Evolutionary conservation across 345 rosid species (phyloP), one percentile per base, ranked within the genome.

Genomic region (Euphorbia pulcherrima): DNA sequence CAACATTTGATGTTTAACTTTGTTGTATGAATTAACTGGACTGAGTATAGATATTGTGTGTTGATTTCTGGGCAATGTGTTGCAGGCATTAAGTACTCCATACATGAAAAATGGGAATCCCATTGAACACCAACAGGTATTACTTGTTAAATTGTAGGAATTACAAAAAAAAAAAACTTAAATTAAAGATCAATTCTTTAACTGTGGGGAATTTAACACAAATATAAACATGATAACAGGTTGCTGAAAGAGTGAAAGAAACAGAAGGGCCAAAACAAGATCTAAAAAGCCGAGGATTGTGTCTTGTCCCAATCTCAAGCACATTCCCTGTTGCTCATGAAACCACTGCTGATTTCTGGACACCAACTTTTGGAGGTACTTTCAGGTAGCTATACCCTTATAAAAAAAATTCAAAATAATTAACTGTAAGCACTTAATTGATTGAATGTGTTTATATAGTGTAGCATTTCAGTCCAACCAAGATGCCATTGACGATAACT

Each of bases 251-350:
- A 33, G 37, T 33, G 37, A 33, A 33, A 2, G 37, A 33, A 33
- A 7, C 60, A 54, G 68, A 67, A 27, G 72, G 18, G 8, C 16
- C 37, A 47, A 56, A 63, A 24, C 72, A 67, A 35, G 79, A 71
- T 51, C 68, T 76, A 67, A 71, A 58, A 56, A 76, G 75, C 54
- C 65, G 75, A 67, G 79, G 79, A 21, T 44, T 76, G 14, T 76
- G 79, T 62, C 69, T 76, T 1, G 73, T 76, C 24, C 79, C 79
- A 3, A 48, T 76, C 55, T 56, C 79, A 17, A 71, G 75, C 75
- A 76, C 73, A 67, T 76, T 62, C 51, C 76, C 79, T 10, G 79
- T 76, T 24, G 72, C 76, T 18, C 62, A 62, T 35, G 79, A 76
- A 65, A 76, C 72, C 21, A 46, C 69, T 35, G 65, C 62, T 28